Evolutionary conservation across 169 alveolate genomes (phyloP), one percentile per base, ranked within the genome.

Genomic region (Plasmodium coatneyi): DNA sequence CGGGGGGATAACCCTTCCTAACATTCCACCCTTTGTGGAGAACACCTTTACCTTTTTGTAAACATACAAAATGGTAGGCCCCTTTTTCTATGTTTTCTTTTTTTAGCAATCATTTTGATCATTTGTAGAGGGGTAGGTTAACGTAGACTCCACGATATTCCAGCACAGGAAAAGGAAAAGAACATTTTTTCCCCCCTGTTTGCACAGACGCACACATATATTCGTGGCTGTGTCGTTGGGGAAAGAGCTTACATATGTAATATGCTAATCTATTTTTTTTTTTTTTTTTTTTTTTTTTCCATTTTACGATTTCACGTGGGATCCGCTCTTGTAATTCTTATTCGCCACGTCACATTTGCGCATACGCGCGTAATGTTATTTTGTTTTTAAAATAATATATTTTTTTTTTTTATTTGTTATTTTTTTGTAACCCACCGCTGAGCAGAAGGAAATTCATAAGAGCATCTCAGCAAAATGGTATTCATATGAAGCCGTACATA

Each of bases 331-430:
- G 25, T 7, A 6, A n/a, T 5, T 25, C 74, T n/a, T 5, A n/a
- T 19, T 19, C 74, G 25, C 9, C 34, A 1, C 74, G 5, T 19
- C 66, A 80, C 34, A 10, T 22, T 80, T 28, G n/a, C 36, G 22
- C 83, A 36, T n/a, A 7, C n/a, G 71, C 22, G 25, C 36, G n/a
- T 5, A 16, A 78, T 16, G 32, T 12, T 19, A 16, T 39, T 39
- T 25, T 39, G 3, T 43, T 1, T 43, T 43, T 43, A 10, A 32
- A 1, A 32, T 32, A 32, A 32, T 32, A 39, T n/a, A 16, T 28
- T 78, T 78, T 9, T 10, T 52, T 49, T 52, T 52, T 80, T 52
- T 80, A 25, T 80, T 52, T 79, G 25, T 80, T 80, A 49, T 80
- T 54, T 54, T n/a, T n/a, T n/a, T n/a, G n/a, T 28, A 54, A 28